Percentiles rank a stretch among this genome's conserved stretches.
These are phyloP conservation scores for Cylindrotheca closterium DNA, from an alignment of 108 stramenopile species.

Conservation along the genomic window DNA sequence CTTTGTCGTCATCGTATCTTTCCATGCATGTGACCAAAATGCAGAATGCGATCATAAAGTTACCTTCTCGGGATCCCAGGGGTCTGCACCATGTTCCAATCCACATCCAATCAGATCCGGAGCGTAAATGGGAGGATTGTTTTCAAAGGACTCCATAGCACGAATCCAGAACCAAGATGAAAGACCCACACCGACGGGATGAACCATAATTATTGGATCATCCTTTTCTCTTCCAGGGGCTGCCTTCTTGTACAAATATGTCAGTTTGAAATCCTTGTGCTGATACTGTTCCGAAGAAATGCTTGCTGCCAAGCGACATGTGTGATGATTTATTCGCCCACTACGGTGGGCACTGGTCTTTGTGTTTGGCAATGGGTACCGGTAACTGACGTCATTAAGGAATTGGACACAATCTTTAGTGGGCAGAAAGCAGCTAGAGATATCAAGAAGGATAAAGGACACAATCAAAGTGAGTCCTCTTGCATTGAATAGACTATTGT, in stretches of 20 bases:
- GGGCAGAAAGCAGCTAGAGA: no score
- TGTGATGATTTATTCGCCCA: no score
- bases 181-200: constrained; percentile 73
- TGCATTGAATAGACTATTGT: no score
- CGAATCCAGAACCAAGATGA: constrained; percentile 67
- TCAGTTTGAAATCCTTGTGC: constrained; percentile 28
- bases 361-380: no score
- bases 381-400: no score
- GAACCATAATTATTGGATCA: constrained; percentile 43
- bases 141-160: constrained; percentile 29
- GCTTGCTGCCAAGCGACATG: no score
- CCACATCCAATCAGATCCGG: constrained; percentile 77
- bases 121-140: constrained; percentile 46
- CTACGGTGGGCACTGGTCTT: no score
- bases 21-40: no score
- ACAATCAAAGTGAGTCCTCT: no score
- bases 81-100: constrained; percentile 45
- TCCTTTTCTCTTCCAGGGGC: constrained; percentile 15
- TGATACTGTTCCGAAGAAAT: not conserved
- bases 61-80: constrained; percentile 43
- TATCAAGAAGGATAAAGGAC: no score
- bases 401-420: no score
- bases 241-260: constrained; percentile 49
- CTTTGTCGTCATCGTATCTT: not conserved
- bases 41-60: no score